Conservation (phyloP, 352 stramenopile species). For the Saprolegnia diclina region DNA sequence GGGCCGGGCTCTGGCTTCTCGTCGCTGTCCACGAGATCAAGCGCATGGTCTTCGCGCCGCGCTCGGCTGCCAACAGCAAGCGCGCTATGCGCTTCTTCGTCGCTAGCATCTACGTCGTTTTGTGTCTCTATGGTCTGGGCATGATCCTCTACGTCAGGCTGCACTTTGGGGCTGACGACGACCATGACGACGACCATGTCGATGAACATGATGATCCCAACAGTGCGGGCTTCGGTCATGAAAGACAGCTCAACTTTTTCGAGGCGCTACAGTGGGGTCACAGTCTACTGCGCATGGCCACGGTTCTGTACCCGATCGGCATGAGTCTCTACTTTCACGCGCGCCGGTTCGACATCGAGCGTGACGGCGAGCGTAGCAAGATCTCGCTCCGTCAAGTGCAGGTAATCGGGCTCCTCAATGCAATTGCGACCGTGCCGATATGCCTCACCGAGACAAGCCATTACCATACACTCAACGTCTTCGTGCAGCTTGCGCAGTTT, state of each 20-base stretch:
- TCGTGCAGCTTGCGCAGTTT: conserved; percentile 11
- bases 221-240: background rate
- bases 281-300: background rate
- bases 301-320: background rate
- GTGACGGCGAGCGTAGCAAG: background rate
- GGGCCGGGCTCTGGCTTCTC: conserved; percentile 15
- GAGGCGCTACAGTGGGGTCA: background rate
- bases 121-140: background rate
- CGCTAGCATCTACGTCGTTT: background rate
- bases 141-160: background rate
- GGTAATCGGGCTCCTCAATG: too few relatives aligned
- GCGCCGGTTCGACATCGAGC: background rate
- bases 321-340: background rate
- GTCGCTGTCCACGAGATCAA: conserved; percentile 18
- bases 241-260: background rate
- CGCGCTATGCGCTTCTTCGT: background rate
- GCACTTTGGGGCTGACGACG: background rate
- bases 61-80: background rate
- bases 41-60: conserved; percentile 15
- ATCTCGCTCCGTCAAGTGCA: too few relatives aligned
- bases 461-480: background rate
- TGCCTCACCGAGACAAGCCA: conserved; percentile 5
- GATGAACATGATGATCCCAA: background rate
- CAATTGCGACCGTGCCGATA: background rate
- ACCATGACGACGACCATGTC: background rate